Evolutionary conservation across 768 basidiomycete genomes (phyloP), one percentile per base, ranked within the genome.

Genomic region (Mycena galopus): DNA sequence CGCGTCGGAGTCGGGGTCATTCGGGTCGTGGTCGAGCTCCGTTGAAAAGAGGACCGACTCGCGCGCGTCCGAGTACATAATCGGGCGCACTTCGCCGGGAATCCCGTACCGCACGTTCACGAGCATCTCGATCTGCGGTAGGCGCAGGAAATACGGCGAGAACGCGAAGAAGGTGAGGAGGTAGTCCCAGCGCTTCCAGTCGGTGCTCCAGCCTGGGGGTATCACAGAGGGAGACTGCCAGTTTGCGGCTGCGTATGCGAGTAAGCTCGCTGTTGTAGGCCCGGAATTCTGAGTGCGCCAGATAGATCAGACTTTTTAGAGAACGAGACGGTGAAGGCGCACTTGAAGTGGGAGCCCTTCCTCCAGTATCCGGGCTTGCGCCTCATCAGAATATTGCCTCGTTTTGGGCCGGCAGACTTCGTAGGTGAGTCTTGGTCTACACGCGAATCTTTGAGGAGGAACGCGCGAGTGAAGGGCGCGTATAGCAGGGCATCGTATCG

Each of bases 71-170:
- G 77, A 79, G 77, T 78, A 84, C 50, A 84, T 76, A 14, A 84
- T 35, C 5, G 83, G 82, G 17, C 80, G 79, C 12, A 79, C 79
- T 59, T 81, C 79, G 21, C 83, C 83, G 0, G 75, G 79, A 30
- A 83, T 75, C 3, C 70, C 77, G 71, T 81, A 77, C 21, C 74
- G 72, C 25, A 84, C 76, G 68, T 82, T 84, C 23, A 82, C 75
- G n/a, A 80, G 67, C 79, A 82, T 80, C 61, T 83, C 79, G 58
- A 84, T 81, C 73, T 82, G 81, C 4, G 82, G 82, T 51, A 84
- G 76, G 76, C 76, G 80, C 51, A 84, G 81, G 65, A 80, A 84
- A 75, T 83, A 80, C 4, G 82, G 79, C 3, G 78, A 80, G 62
- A 75, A 74, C 72, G 81, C 82, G 76, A 79, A 84, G 68, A 81